Evolutionary conservation across 2,329 filamentous ascomycete genomes (phyloP), one percentile per base, ranked within the genome.

Genomic region (Aspergillus ibericus): DNA sequence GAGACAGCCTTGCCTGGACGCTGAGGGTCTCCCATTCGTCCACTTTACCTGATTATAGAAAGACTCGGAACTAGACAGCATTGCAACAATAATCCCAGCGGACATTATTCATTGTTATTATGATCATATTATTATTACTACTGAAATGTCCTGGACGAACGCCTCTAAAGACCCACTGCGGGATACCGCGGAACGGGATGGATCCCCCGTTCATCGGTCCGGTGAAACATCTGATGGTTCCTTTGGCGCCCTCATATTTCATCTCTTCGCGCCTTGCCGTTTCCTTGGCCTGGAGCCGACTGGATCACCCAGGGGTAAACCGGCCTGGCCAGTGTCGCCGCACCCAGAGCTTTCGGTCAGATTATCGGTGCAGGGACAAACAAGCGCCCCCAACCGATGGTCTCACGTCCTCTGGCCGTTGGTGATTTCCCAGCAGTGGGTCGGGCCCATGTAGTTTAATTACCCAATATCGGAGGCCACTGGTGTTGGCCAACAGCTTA

Each of bases 391-490:
- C 44, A 16, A 48, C 44, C 16, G 9, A 15, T 48, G 27, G 44
- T 13, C 44, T 16, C 25, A 6, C 15, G 16, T 48, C 27, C 15
- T 15, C 38, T 51, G 48, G 20, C 48, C 16, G 48, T 51, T 35
- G 32, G 18, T 12, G 22, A 42, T 35, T 27, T 49, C 46, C 32
- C 32, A 27, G 40, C 40, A 32, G 46, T 55, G 53, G 42, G 53
- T 55, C 42, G 13, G 25, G 35, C 34, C 34, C 42, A 25, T 34
- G 42, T 55, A 49, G 53, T 55, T 55, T 48, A 55, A 49, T 49
- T 55, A 49, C 18, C 35, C 50, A 53, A 53, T 53, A 53, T 53
- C 25, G 16, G 16, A 29, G n/a, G 27, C 22, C 36, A 16, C 5
- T 25, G 25, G 35, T 34, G 38, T 53, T 13, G 40, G 38, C 38